Base-by-base conservation (phyloP, 768 basidiomycete genomes). In the Boletellus ananas region DNA sequence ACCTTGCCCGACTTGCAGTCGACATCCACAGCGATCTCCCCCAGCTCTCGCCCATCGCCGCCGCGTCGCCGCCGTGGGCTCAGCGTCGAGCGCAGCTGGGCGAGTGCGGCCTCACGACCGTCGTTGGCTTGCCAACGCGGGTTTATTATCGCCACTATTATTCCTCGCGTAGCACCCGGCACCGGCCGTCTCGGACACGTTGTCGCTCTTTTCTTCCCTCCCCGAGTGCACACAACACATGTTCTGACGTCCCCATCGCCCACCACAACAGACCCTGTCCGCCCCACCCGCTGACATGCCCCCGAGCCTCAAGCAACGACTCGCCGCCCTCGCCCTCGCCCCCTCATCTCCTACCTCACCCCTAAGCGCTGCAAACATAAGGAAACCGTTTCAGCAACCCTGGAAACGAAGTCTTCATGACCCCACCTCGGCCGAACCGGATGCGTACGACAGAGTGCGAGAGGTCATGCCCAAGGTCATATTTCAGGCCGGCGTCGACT, bases 401-500 rank as follows among this genome's bases (percentile, higher is more conserved):
- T 83, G 84, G 79, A 83, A 73, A 57, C 71, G 72, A 43, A 63
- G 59, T 7, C 66, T 56, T 43, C 67, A 63, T 33, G 57, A 56
- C 35, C 59, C 52, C 4, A 55, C 55, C 44, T 58, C 53, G 49
- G 47, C 59, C 46, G 64, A 62, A 51, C 62, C 64, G 44, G 58
- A 56, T 58, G 66, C 52, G 7, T 59, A 62, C 39, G 76, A 80
- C 38, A 72, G 69, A 52, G 66, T 89, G 12, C 83, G 87, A 54
- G 78, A 83, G 14, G 78, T 86, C 25, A 78, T 93, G 73, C 62
- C 71, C 34, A 81, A 74, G 64, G 74, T 93, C 70, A 90, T 93
- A 39, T 91, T 87, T 59, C 90, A 91, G 64, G 91, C 91, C 38
- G 91, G 91, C 2, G 86, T 91, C 50, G 91, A 94, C 70, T 92